phyloP scores from a whole-genome alignment of 2,329 filamentous ascomycete genomes.

The Fusarium veterinarium region DNA sequence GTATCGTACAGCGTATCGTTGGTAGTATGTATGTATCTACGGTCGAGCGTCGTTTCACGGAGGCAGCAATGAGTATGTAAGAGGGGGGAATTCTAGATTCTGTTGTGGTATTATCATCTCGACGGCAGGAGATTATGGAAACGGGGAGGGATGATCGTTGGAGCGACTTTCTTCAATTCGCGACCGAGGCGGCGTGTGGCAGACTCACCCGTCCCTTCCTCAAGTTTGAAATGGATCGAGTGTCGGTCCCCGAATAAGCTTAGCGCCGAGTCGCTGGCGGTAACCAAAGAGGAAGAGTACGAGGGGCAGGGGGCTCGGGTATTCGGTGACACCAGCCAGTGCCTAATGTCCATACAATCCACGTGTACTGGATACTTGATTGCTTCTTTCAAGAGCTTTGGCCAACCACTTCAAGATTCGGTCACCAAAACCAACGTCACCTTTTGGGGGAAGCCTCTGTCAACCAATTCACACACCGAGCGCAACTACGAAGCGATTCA shows the following conservation, averaged over 20 bases:
- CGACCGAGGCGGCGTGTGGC: slow-evolving; percentile 35
- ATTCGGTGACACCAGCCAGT: slow-evolving; percentile 27
- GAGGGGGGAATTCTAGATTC: slow-evolving; percentile 10
- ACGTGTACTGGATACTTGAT: slow-evolving; percentile 33
- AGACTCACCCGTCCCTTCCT: slow-evolving; percentile 13
- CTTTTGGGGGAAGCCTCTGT: slow-evolving; percentile 1
- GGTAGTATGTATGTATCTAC: not conserved
- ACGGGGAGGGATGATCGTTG: slow-evolving; percentile 22
- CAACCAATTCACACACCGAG: slow-evolving; percentile 23
- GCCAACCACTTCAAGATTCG: slow-evolving; percentile 15
- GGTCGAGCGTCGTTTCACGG: slow-evolving; percentile 20
- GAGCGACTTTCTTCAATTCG: slow-evolving; percentile 41
- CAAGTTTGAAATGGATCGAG: slow-evolving; percentile 26
- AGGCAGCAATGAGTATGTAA: slow-evolving; percentile 13
- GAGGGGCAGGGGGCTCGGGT: slow-evolving; percentile 10
- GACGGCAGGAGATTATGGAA: slow-evolving; percentile 16
- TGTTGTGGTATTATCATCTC: slow-evolving; percentile 38
- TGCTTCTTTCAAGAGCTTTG: slow-evolving; percentile 10
- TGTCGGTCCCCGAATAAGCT: slow-evolving; percentile 51
- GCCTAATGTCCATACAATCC: slow-evolving; percentile 19
- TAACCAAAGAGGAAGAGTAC: slow-evolving; percentile 37
- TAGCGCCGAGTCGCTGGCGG: slow-evolving; percentile 43
- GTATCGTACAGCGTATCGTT: slow-evolving; percentile 10
- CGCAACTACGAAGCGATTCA: slow-evolving; percentile 18
- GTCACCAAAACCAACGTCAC: slow-evolving; percentile 22